These are phyloP conservation scores for Aspergillus chevalieri DNA, from an alignment of 2,329 filamentous ascomycete genomes.

Conservation along the genomic window DNA sequence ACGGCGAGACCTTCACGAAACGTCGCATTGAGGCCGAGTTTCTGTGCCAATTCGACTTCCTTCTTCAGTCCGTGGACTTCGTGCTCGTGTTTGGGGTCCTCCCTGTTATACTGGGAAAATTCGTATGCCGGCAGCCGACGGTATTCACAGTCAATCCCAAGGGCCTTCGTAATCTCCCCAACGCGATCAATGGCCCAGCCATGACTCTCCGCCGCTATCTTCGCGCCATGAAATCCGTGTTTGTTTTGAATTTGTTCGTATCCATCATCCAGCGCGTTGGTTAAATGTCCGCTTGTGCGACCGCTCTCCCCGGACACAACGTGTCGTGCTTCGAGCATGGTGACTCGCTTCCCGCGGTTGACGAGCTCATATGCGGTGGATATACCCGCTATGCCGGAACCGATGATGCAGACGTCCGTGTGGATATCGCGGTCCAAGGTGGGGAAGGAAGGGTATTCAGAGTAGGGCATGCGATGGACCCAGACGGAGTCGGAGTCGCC, in stretches of 20 bases:
- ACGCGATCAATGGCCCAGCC: conserved; percentile 49
- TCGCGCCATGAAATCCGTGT: conserved; percentile 47
- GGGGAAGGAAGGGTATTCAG: conserved; percentile 39
- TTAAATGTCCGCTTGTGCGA: conserved; percentile 50
- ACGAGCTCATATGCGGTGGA: conserved; percentile 51
- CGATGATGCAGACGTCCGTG: conserved; percentile 48
- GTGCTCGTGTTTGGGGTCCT: conserved; percentile 38
- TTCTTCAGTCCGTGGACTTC: conserved; percentile 43
- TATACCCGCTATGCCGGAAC: conserved; percentile 49
- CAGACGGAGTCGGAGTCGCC: conserved; percentile 50
- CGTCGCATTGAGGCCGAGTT: conserved; percentile 38
- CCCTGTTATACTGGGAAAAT: conserved; percentile 45
- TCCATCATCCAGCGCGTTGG: conserved; percentile 50
- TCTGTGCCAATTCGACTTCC: conserved; percentile 41
- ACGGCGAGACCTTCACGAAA: conserved; percentile 41
- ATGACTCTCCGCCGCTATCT: conserved; percentile 49
- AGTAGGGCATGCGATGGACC: conserved; percentile 46
- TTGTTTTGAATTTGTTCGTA: conserved; percentile 48
- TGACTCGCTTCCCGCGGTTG: conserved; percentile 44
- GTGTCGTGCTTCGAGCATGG: conserved; percentile 51
- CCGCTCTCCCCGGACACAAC: conserved; percentile 48
- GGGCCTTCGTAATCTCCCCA: conserved; percentile 44
- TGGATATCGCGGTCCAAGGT: conserved; percentile 39
- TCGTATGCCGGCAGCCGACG: conserved; percentile 45
- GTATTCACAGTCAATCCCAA: conserved; percentile 54